phyloP scores from a whole-genome alignment of 805 yeast genomes.

The Kluyveromyces siamensis region DNA sequence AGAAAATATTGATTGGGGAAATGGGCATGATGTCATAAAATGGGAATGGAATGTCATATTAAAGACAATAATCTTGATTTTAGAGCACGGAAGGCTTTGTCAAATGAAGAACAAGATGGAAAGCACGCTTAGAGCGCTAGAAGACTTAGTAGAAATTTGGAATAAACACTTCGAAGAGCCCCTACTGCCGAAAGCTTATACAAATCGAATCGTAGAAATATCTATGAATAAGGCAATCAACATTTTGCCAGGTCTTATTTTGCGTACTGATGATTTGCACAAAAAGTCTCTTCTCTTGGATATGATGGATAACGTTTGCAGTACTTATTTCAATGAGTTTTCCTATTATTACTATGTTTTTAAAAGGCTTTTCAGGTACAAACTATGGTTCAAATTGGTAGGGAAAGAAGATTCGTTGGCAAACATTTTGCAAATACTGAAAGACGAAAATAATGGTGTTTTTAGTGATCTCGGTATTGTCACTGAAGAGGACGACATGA shows the following conservation, averaged over 20 bases:
- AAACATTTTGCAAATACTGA: slow-evolving; percentile 18
- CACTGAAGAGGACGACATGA: not conserved
- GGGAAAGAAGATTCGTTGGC: slow-evolving; percentile 18
- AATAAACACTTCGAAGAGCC: slow-evolving; percentile 16
- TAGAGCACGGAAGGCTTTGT: slow-evolving; percentile 1
- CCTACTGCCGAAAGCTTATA: slow-evolving; percentile 15
- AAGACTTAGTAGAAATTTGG: slow-evolving; percentile 10
- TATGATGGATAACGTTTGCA: slow-evolving; percentile 15
- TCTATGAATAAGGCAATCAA: slow-evolving; percentile 18
- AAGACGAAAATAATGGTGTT: slow-evolving; percentile 10
- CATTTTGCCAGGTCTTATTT: slow-evolving; percentile 20
- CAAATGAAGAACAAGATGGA: not conserved
- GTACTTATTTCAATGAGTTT: slow-evolving; percentile 25
- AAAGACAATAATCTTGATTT: not conserved
- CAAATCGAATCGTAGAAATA: slow-evolving; percentile 23
- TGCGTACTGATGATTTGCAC: slow-evolving; percentile 10
- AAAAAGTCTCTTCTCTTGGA: slow-evolving; percentile 4
- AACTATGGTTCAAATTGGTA: slow-evolving; percentile 19
- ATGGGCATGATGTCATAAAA: slow-evolving; percentile 1
- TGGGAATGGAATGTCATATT: slow-evolving; percentile 13
- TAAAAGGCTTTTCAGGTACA: slow-evolving; percentile 23
- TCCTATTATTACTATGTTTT: slow-evolving; percentile 23
- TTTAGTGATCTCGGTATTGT: not conserved
- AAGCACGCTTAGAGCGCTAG: slow-evolving; percentile 8
- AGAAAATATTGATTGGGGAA: slow-evolving; percentile 2